Evolutionary conservation across 2,329 filamentous ascomycete species (phyloP).

Genomic region (Cercospora berteroae): DNA sequence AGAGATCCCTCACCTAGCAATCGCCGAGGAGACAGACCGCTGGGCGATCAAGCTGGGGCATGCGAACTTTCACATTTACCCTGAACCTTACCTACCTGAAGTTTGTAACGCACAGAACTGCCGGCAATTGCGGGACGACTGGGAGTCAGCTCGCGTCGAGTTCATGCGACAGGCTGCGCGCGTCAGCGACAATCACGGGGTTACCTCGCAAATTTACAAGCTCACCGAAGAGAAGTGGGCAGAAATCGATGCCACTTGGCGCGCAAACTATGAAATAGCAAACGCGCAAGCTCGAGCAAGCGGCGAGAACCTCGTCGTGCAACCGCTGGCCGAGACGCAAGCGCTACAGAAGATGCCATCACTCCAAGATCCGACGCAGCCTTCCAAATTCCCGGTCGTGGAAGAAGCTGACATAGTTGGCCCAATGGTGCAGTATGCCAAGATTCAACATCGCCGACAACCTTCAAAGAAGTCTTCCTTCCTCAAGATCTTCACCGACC

Average conservation of each 20-base stretch:
- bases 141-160: constrained; percentile 78
- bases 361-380: constrained; percentile 62
- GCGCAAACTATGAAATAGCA: constrained; percentile 64
- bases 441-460: constrained; percentile 32
- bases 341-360: constrained; percentile 65
- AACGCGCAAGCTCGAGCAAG: constrained; percentile 37
- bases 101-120: constrained; percentile 57
- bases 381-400: constrained; percentile 82
- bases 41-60: constrained; percentile 87
- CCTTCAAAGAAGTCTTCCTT: constrained; percentile 34
- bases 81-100: constrained; percentile 73
- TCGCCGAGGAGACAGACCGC: constrained; percentile 47
- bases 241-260: constrained; percentile 73
- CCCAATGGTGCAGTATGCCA: constrained; percentile 66
- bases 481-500: constrained; percentile 38
- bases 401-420: constrained; percentile 92
- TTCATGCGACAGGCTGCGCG: constrained; percentile 87
- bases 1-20: constrained; percentile 64
- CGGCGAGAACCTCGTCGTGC: constrained; percentile 44
- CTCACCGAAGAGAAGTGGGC: constrained; percentile 89
- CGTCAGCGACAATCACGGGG: constrained; percentile 85
- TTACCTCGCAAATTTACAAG: constrained; percentile 82
- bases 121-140: constrained; percentile 69
- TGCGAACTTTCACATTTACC: constrained; percentile 86
- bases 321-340: constrained; percentile 46